Base-by-base conservation (phyloP, 2,329 filamentous ascomycete species). In the Fusarium sp. region DNA sequence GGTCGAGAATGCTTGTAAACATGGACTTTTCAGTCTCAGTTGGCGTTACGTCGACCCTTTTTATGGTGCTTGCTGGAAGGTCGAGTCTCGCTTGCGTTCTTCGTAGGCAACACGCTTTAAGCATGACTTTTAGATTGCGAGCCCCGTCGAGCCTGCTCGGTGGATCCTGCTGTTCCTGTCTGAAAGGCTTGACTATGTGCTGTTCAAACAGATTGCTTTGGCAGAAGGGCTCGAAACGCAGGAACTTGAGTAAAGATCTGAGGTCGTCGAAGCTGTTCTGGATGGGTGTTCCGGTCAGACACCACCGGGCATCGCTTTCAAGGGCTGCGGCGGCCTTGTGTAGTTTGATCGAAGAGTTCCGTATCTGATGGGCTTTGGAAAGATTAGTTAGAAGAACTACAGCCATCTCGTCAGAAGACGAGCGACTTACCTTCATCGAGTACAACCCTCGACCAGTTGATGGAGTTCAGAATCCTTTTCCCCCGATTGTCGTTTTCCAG, bases 141-240 rank as follows among this genome's bases (percentile, higher is more conserved):
- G 48, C 17, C 18, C 5, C 24, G 0, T 35, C n/a, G 0, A 4
- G 2, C 0, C 11, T 39, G 1, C 0, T 13, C 0, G 14, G 3
- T 0, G 7, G 0, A 3, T 26, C 8, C 7, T 45, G 0, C 3
- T 39, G 1, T 8, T 30, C 24, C 3, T 42, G 0, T 2, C 69
- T 54, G 13, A 68, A 39, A 3, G 66, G 51, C 4, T 56, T 47
- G 0, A 68, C 45, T 3, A 69, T 68, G 4, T 68, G 35, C 1
- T 57, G 28, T 2, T 68, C 50, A 4, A 68, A 69, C 0, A 24
- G 1, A 2, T 20, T 41, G 15, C 10, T 36, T 0, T 38, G 28
- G 1, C n/a, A 42, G 0, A 69, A 58, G 0, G 63, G 63, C 0
- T 68, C 28, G 0, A 68, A 48, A 0, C 30, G 50, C 3, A 69